Evolutionary conservation across 345 rosid genomes (phyloP), one percentile per base, ranked within the genome.

Genomic region (Gossypium australe): DNA sequence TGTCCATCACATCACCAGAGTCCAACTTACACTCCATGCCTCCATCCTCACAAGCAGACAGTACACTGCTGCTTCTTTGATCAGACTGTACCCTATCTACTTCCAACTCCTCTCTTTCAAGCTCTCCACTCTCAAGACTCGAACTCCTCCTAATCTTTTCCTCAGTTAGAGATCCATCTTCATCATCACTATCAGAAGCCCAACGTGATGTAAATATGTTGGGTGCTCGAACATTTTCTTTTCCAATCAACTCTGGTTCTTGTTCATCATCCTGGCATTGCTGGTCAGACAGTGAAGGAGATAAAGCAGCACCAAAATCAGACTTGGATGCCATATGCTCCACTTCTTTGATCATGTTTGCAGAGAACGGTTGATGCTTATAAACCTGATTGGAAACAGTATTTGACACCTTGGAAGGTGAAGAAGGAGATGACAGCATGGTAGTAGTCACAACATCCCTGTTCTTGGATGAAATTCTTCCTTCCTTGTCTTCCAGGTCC

Each of bases 181-280:
- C 85, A 48, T 72, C 76, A 69, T 77, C 80, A 25, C 44, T 27
- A 29, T 79, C 86, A 9, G 87, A 85, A 29, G 83, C 94, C 98
- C 98, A 92, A 11, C 92, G 83, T 3, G 94, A 94, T 74, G 72
- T 80, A 45, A 82, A 83, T 64, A 87, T 62, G 79, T 69, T 83
- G 14, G 84, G 82, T 22, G 77, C 78, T 12, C 75, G 85, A 44
- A 73, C 61, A 77, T 77, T 84, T 17, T 84, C 89, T 73, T 84
- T 84, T 78, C 78, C 89, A 74, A 77, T 67, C 73, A 77, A 79
- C 73, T 67, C 77, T 25, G 81, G 76, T 22, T 81, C 81, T 63
- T 52, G 61, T 24, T 74, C 85, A 82, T 75, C 84, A 70, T 7
- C 55, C 72, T 17, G 74, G 59, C 4, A n/a, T 16, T 52, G 25